Evolutionary conservation across 1,139 yeast species (phyloP).

Genomic region (Yamadazyma sp.): DNA sequence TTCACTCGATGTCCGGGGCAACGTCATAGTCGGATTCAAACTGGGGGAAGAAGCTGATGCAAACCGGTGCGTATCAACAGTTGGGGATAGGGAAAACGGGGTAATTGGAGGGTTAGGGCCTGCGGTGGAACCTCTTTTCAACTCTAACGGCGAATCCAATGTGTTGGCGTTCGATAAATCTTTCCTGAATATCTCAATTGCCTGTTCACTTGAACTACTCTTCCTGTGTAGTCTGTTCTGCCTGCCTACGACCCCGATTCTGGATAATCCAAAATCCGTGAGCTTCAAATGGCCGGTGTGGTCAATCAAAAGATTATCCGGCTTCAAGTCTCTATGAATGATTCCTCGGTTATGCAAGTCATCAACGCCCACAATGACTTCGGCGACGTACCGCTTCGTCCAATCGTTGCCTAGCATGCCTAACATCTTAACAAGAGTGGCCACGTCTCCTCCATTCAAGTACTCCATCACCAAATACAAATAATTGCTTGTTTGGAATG

Average conservation of each 20-base stretch:
- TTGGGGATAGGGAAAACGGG: constrained; percentile 52
- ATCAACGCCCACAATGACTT: constrained; percentile 85
- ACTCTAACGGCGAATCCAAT: constrained; percentile 26
- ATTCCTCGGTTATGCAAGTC: constrained; percentile 87
- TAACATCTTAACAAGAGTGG: constrained; percentile 76
- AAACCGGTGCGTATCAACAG: constrained; percentile 26
- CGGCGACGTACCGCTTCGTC: constrained; percentile 86
- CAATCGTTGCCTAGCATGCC: constrained; percentile 84
- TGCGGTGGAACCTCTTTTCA: neutral
- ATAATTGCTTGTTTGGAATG: constrained; percentile 87
- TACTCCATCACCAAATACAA: constrained; percentile 95
- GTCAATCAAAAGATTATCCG: constrained; percentile 89
- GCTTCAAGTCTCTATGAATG: constrained; percentile 92
- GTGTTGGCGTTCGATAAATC: constrained; percentile 4
- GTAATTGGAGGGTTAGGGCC: constrained; percentile 35
- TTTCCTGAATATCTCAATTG: constrained; percentile 42
- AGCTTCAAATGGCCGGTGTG: constrained; percentile 83
- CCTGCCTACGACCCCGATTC: constrained; percentile 86
- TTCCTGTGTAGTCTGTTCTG: constrained; percentile 37
- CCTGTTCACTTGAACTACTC: constrained; percentile 47
- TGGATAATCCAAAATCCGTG: constrained; percentile 91
- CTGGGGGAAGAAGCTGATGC: constrained; percentile 37
- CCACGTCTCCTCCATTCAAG: constrained; percentile 93
- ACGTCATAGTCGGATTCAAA: constrained; percentile 44
- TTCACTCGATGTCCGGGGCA: constrained; percentile 54